Conservation (phyloP, 306 rosid species). For the Quercus dentata region DNA sequence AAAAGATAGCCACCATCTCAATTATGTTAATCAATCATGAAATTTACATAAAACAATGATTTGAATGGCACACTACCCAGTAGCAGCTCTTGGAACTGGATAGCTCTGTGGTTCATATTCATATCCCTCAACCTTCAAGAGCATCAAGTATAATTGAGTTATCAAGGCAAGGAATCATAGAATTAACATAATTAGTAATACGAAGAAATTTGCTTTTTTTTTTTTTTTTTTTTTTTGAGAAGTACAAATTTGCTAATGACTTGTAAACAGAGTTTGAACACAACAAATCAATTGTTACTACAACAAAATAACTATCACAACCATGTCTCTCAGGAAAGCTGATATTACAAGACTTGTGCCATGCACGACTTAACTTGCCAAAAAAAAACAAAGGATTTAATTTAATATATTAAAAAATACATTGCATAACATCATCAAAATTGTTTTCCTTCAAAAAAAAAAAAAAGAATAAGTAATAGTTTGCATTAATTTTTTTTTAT, state of each 20-base stretch:
- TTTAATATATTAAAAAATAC: too few species aligned
- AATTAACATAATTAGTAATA: not conserved
- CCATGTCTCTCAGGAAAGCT: not conserved
- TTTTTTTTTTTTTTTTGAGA: too few species aligned
- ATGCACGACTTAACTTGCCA: too few species aligned
- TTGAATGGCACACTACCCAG: slow-evolving; percentile 19
- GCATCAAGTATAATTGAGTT: not conserved
- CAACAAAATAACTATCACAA: not conserved
- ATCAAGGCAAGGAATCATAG: not conserved
- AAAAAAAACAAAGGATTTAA: too few species aligned
- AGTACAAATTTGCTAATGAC: not conserved
- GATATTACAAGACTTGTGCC: not conserved
- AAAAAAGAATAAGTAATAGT: too few species aligned
- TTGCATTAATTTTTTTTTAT: too few species aligned
- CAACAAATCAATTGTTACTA: not conserved
- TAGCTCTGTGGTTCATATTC: slow-evolving; percentile 20
- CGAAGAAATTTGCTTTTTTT: not conserved
- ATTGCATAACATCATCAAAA: too few species aligned
- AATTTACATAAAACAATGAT: not conserved
- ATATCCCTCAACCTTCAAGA: slow-evolving; percentile 26
- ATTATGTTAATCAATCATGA: not conserved
- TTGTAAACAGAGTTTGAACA: not conserved
- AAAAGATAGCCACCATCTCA: not conserved
- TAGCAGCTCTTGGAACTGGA: slow-evolving; percentile 3
- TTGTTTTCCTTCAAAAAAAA: too few species aligned